These are phyloP conservation scores for Hirsutella rhossiliensis DNA, from an alignment of 2,329 filamentous ascomycete species.

Conservation along the genomic window DNA sequence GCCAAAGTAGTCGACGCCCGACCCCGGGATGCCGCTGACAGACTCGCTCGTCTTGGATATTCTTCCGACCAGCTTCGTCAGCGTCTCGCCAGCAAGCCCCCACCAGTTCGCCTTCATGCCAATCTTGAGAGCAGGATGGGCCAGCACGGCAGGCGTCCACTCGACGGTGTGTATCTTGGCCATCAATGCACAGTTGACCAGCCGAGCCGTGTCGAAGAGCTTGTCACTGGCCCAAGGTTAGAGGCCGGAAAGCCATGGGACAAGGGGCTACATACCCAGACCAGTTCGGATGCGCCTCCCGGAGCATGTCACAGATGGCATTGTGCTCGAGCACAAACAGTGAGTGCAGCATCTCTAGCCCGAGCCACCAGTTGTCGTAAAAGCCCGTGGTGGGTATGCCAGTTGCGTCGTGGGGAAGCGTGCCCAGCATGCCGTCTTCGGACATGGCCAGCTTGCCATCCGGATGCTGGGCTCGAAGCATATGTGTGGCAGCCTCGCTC, in stretches of 20 bases:
- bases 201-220: not conserved
- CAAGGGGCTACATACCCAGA: not conserved
- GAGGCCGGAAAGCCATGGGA: not conserved
- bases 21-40: not conserved
- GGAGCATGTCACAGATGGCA: not conserved
- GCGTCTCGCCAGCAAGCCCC: not conserved
- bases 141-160: constrained; percentile 34
- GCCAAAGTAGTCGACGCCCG: not conserved
- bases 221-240: not conserved
- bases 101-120: constrained; percentile 1
- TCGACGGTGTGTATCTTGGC: constrained; percentile 37
- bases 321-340: constrained; percentile 1
- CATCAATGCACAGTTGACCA: constrained; percentile 33
- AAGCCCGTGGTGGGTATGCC: not conserved
- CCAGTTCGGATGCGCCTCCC: not conserved
- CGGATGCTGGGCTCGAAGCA: not conserved
- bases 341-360: not conserved
- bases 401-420: not conserved
- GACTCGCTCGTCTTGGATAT: not conserved
- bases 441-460: not conserved
- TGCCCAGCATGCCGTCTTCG: no score
- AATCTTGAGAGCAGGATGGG: constrained; percentile 19
- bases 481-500: not conserved
- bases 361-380: constrained; percentile 1
- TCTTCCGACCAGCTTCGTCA: not conserved